A percentile compares a stretch with the other conserved stretches of the same genome.
Conservation (phyloP, 129 eudicot species). For the Rutidosis leptorrhynchoides region DNA sequence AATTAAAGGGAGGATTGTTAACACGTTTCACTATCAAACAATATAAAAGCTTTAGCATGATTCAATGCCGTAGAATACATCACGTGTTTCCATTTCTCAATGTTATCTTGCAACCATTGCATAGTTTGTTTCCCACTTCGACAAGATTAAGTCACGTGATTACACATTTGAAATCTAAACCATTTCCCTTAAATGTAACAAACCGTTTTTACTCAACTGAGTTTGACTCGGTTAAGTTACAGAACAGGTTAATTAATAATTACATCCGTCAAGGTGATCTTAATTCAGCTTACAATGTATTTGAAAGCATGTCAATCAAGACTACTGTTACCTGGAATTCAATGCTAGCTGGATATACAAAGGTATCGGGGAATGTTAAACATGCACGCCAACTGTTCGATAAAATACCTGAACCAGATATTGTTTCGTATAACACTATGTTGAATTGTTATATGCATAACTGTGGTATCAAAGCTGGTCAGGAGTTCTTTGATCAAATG, state of each 20-base stretch:
- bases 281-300: slow-evolving; percentile 55
- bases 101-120: slow-evolving; percentile 6
- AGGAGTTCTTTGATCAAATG: slow-evolving; percentile 52
- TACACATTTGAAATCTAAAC: slow-evolving; percentile 17
- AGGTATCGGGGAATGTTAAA: slow-evolving; percentile 31
- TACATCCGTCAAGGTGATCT: slow-evolving; percentile 47
- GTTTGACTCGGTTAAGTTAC: slow-evolving; percentile 26
- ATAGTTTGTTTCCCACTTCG: slow-evolving; percentile 18
- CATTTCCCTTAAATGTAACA: slow-evolving; percentile 10
- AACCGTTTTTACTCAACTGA: slow-evolving; percentile 2
- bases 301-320: slow-evolving; percentile 44
- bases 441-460: slow-evolving; percentile 57
- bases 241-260: slow-evolving; percentile 56
- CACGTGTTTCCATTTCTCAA: slow-evolving; percentile 6
- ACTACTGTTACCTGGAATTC: slow-evolving; percentile 70
- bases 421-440: slow-evolving; percentile 73
- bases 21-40: neutral
- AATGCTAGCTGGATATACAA: slow-evolving; percentile 57
- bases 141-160: slow-evolving; percentile 11
- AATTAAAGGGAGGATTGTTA: too few relatives aligned
- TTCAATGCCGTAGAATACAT: slow-evolving; percentile 18
- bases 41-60: slow-evolving; percentile 10
- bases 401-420: slow-evolving; percentile 68
- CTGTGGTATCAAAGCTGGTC: slow-evolving; percentile 43
- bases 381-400: slow-evolving; percentile 83